A percentile compares a stretch with the other conserved stretches of the same genome.
phyloP scores from a whole-genome alignment of 2,329 filamentous ascomycete genomes.

The Ophiognomonia clavigignenti-juglandacearum region DNA sequence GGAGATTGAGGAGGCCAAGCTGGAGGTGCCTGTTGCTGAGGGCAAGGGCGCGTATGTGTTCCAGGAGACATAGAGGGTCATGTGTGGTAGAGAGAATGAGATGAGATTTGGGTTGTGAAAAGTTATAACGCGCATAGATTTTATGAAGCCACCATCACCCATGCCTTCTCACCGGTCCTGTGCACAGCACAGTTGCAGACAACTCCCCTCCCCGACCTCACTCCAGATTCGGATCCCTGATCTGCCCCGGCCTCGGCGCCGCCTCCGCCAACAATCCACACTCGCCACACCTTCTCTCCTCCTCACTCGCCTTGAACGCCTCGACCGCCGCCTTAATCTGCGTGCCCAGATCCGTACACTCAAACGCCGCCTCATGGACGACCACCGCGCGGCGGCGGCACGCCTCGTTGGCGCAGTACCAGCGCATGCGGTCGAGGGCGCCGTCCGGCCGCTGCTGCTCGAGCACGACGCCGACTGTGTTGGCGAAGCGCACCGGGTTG shows the following conservation, averaged over 20 bases:
- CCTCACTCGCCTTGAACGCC: conserved; percentile 63
- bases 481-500: conserved; percentile 87
- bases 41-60: conserved; percentile 74
- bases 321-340: conserved; percentile 94
- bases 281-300: conserved; percentile 66
- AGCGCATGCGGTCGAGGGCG: conserved; percentile 74
- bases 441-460: conserved; percentile 73
- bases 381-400: conserved; percentile 66
- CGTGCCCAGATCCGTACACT: conserved; percentile 84
- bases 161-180: too few relatives aligned
- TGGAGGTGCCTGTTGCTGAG: conserved; percentile 81
- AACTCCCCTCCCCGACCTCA: conserved; percentile 16
- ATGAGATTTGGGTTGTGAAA: too few relatives aligned
- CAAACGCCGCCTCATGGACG: conserved; percentile 82
- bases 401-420: conserved; percentile 66
- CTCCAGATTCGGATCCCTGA: conserved; percentile 53
- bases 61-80: conserved; percentile 57
- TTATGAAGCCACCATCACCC: neutral
- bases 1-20: conserved; percentile 77
- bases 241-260: conserved; percentile 56
- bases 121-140: conserved; percentile 10
- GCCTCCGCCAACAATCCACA: conserved; percentile 76
- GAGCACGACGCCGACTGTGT: conserved; percentile 91
- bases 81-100: too few relatives aligned
- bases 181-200: too few relatives aligned